Evolutionary conservation across 1,139 yeast genomes (phyloP), one percentile per base, ranked within the genome.

Genomic region (Hyphopichia wangnamkhiaoensis): DNA sequence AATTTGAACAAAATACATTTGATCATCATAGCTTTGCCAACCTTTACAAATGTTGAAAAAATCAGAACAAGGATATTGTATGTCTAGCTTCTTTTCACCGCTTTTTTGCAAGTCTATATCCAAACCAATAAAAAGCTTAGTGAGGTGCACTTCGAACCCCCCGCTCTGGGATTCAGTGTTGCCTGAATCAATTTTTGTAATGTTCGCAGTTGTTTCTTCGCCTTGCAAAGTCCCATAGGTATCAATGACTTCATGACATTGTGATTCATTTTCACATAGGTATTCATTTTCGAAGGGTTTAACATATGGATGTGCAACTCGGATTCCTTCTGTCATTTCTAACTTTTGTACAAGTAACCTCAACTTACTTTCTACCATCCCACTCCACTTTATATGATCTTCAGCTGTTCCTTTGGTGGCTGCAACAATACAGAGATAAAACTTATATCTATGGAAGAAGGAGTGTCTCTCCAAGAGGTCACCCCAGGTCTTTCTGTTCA

Each of bases 1-100:
- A 35, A 93, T 86, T 39, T 76, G 76, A 43, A 84, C 66, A 21
- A 77, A 74, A 57, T 83, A 74, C n/a, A 73, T 61, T 31, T 78
- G 76, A 41, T 77, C 83, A 48, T 84, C 78, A 53, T 77, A 93
- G 29, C 72, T 71, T 12, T 74, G 70, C 82, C 93, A 88, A 29
- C 80, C 74, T 49, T 88, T 82, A 60, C 97, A 88, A 14, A 89
- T 65, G 38, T 76, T 82, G 62, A 76, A 88, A 58, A 91, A 93
- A 45, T 93, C 98, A 15, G 89, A 77, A 56, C 98, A 91, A 8
- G 98, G 97, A 50, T 84, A 77, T 52, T 89, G 96, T 38, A 93
- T 85, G 57, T 93, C 97, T 45, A 93, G 73, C 52, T 82, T 84
- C 54, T 79, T 82, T 25, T 71, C 79, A 10, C 74, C 77, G 13